phyloP scores from a whole-genome alignment of 768 basidiomycete species.

The Collybia mongolica region DNA sequence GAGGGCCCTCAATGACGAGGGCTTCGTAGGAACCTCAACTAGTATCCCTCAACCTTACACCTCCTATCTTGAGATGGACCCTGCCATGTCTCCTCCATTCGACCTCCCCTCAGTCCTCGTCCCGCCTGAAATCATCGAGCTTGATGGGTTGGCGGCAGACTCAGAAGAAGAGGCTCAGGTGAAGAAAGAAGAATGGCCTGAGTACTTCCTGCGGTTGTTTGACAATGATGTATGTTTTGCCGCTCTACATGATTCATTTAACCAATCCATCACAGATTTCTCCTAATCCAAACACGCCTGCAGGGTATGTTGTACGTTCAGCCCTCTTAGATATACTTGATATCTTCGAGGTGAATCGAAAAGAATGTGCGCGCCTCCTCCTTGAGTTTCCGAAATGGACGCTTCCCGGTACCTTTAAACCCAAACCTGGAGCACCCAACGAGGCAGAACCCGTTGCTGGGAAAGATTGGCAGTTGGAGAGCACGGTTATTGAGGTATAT shows the following conservation, averaged over 20 bases:
- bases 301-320: conserved; percentile 79
- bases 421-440: conserved; percentile 60
- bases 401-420: conserved; percentile 80
- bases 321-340: conserved; percentile 75
- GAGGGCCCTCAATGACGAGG: conserved; percentile 55
- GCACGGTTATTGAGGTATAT: conserved; percentile 79
- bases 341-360: conserved; percentile 94
- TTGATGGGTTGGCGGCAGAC: conserved; percentile 68
- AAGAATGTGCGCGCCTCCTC: conserved; percentile 87
- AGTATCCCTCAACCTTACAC: conserved; percentile 69
- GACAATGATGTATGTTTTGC: conserved; percentile 45
- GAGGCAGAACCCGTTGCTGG: conserved; percentile 50
- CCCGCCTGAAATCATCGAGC: conserved; percentile 84
- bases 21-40: conserved; percentile 54
- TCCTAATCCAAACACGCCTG: conserved; percentile 68
- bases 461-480: conserved; percentile 88
- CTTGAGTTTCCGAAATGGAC: conserved; percentile 88
- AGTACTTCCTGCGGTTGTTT: conserved; percentile 68
- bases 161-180: conserved; percentile 69
- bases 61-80: conserved; percentile 42
- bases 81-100: conserved; percentile 45
- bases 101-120: conserved; percentile 78
- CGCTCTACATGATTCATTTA: neutral
- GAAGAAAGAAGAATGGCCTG: conserved; percentile 83
- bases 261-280: conserved; percentile 53